Evolutionary conservation across 2,329 filamentous ascomycete species (phyloP), one percentile per base, ranked within the genome.

Genomic region (Penicillium oxalicum): DNA sequence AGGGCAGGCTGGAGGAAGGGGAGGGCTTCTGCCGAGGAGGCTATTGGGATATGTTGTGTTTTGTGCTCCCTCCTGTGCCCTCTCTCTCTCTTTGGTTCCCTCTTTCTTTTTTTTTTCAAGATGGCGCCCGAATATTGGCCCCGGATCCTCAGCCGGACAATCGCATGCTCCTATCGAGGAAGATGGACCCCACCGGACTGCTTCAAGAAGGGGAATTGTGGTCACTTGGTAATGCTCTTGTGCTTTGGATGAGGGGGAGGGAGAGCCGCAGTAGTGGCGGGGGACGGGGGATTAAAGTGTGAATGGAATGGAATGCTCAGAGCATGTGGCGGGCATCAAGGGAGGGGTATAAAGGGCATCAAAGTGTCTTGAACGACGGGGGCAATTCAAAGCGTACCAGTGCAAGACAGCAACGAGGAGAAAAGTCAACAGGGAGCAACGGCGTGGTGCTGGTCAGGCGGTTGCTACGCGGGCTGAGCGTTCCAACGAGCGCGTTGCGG

Each of bases 121-220:
- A 32, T 32, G 29, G n/a, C 36, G n/a, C 8, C 24, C 36, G 24
- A 25, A 8, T 7, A 32, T 32, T 32, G 7, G 8, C 8, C 26
- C 34, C 42, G 29, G 13, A 9, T 38, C 47, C 59, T 66, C 58
- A 67, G 57, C 56, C 62, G 57, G 58, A 61, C 53, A 61, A 61
- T 62, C 58, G 62, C 69, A 71, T 70, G 54, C 59, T 67, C 65
- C 57, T 54, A 47, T 51, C 24, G 41, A 47, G 11, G 38, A 35
- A 40, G 50, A 56, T 49, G 35, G 41, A 50, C 48, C 47, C 38
- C 46, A 48, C 36, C 45, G 46, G 46, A 48, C 36, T 46, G 38
- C 50, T 44, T 43, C n/a, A 40, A 44, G 44, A 48, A 50, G 48
- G 42, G 47, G 33, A 43, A 36, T 49, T 46, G 44, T 52, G 50